Base-by-base conservation (phyloP, 495 filamentous ascomycete genomes). In the Coniosporium apollinis region DNA sequence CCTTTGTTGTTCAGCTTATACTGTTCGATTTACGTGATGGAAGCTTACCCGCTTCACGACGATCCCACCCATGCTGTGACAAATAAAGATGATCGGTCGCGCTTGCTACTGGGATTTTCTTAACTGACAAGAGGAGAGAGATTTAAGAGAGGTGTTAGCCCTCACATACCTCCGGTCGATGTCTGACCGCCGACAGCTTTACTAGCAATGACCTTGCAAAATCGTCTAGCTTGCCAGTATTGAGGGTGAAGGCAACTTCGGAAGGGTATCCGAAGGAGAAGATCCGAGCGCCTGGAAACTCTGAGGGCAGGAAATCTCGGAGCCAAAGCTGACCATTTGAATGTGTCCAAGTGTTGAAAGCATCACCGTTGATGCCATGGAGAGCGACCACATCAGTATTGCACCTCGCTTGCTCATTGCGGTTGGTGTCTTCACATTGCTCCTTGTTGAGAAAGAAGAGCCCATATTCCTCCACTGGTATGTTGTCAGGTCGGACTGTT, bases 371-470 rank as follows among this genome's bases (percentile, higher is more conserved):
- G 14, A 49, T 38, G 5, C 46, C 46, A 38, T 49, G 46, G 33
- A 49, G 38, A 5, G 46, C 46, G 4, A 49, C 39, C 8, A 49
- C 43, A 34, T 49, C 44, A 26, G n/a, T n/a, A n/a, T n/a, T n/a
- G n/a, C n/a, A n/a, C n/a, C n/a, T n/a, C n/a, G n/a, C n/a, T n/a
- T n/a, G n/a, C n/a, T n/a, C n/a, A n/a, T n/a, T n/a, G n/a, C n/a
- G n/a, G n/a, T n/a, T n/a, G n/a, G n/a, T n/a, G n/a, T n/a, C n/a
- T n/a, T n/a, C n/a, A n/a, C n/a, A n/a, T n/a, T n/a, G n/a, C n/a
- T n/a, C n/a, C n/a, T n/a, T n/a, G n/a, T n/a, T n/a, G n/a, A n/a
- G n/a, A n/a, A n/a, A n/a, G n/a, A n/a, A n/a, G n/a, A n/a, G n/a
- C n/a, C n/a, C n/a, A n/a, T n/a, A n/a, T n/a, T n/a, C n/a, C n/a